These are phyloP conservation scores for Neurospora crassa DNA, from an alignment of 2,329 filamentous ascomycete species.

Conservation along the genomic window DNA sequence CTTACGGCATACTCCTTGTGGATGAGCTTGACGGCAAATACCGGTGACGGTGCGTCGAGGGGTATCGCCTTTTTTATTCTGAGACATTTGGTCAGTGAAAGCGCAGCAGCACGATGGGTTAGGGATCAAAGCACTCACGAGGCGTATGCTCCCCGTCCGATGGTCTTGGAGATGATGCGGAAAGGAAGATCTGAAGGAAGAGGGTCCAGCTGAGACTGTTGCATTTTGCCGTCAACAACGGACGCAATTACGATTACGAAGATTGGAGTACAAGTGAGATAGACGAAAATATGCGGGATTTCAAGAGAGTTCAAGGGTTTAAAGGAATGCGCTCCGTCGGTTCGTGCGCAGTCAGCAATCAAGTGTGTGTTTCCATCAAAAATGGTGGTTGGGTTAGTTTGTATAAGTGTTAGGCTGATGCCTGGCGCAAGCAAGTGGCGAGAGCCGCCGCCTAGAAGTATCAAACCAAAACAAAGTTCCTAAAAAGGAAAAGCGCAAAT, in stretches of 20 bases:
- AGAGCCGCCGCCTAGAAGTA: not conserved
- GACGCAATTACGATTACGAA: slow-evolving; percentile 7
- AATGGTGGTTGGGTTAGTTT: not conserved
- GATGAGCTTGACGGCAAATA: slow-evolving; percentile 98
- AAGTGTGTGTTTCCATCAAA: not conserved
- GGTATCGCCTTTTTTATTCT: slow-evolving; percentile 93
- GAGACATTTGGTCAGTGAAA: slow-evolving; percentile 16
- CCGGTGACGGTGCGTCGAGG: slow-evolving; percentile 53
- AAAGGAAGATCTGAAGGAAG: slow-evolving; percentile 82
- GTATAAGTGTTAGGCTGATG: not conserved
- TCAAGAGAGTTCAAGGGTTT: not conserved
- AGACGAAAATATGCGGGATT: not conserved
- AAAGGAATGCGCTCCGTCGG: not conserved
- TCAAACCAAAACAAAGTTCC: not conserved
- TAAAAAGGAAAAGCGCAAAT: not conserved
- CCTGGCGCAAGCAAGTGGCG: not conserved
- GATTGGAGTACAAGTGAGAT: slow-evolving; percentile 4
- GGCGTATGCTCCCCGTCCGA: slow-evolving; percentile 93
- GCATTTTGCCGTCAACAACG: slow-evolving; percentile 32
- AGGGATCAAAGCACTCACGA: slow-evolving; percentile 51
- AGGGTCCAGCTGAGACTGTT: slow-evolving; percentile 80
- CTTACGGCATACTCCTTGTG: slow-evolving; percentile 92
- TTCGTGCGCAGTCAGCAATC: not conserved
- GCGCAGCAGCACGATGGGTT: slow-evolving; percentile 7
- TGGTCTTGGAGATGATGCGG: slow-evolving; percentile 89